These are phyloP conservation scores for Candida sp. DNA, from an alignment of 1,139 yeast species.

Conservation along the genomic window DNA sequence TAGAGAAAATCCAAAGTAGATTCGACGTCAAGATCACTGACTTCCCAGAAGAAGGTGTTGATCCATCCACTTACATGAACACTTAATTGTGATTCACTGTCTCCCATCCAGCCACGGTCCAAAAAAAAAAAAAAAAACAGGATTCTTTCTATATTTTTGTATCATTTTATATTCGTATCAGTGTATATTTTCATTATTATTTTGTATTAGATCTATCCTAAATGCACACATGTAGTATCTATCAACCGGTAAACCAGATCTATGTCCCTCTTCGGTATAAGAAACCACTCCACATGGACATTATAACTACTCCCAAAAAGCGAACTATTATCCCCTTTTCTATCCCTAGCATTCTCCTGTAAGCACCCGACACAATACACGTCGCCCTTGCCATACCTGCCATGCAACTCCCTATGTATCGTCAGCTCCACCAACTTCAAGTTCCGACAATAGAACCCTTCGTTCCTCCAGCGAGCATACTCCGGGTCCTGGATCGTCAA, in stretches of 20 bases:
- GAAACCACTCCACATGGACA: conserved; percentile 64
- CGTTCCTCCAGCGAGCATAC: conserved; percentile 16
- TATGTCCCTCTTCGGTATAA: conserved; percentile 50
- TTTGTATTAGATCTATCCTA: conserved; percentile 3
- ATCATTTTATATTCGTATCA: conserved; percentile 2
- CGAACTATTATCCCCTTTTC: conserved; percentile 3
- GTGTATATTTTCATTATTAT: neutral
- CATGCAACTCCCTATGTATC: conserved; percentile 42
- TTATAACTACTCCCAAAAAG: conserved; percentile 22
- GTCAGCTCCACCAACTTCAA: conserved; percentile 41
- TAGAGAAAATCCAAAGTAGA: conserved; percentile 94
- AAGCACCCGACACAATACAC: conserved; percentile 45
- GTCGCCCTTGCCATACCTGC: conserved; percentile 46
- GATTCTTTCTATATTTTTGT: conserved; percentile 1
- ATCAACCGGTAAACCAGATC: conserved; percentile 41
- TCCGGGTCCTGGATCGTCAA: conserved; percentile 6
- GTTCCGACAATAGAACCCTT: conserved; percentile 38
- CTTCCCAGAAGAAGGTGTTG: conserved; percentile 99
- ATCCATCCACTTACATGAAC: conserved; percentile 98
- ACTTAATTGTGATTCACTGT: conserved; percentile 47
- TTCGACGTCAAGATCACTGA: conserved; percentile 95
- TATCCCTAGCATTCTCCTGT: conserved; percentile 5
- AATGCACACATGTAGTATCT: conserved; percentile 27
- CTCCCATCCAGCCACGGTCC: too few relatives aligned
- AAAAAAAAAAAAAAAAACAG: neutral